Percentiles rank a stretch among this genome's conserved stretches.
Conservation (phyloP, 176 grass and related monocot genomes). For the Triticum aestivum region IWGSC_CS_RefSeq_v2.1 NC_057796.1:456731749-456732248, state of each 20-base stretch:
- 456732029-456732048: neutral
- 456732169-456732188: neutral
- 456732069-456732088: neutral
- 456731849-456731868: neutral
- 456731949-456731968: neutral
- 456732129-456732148: neutral
- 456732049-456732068: neutral
- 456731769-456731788: slow-evolving; percentile 79
- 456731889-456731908: neutral
- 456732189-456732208: neutral
- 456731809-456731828: neutral
- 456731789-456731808: slow-evolving; percentile 21
- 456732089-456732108: neutral
- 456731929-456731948: slow-evolving; percentile 1
- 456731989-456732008: neutral
- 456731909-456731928: neutral
- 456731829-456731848: slow-evolving; percentile 13
- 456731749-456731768: slow-evolving; percentile 98
- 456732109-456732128: neutral
- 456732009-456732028: neutral
- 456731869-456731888: slow-evolving; percentile 10
- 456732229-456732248: neutral
- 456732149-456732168: neutral
- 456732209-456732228: neutral
- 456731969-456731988: neutral